phyloP scores from a whole-genome alignment of 495 filamentous ascomycete species.

The Extremus antarcticus region DNA sequence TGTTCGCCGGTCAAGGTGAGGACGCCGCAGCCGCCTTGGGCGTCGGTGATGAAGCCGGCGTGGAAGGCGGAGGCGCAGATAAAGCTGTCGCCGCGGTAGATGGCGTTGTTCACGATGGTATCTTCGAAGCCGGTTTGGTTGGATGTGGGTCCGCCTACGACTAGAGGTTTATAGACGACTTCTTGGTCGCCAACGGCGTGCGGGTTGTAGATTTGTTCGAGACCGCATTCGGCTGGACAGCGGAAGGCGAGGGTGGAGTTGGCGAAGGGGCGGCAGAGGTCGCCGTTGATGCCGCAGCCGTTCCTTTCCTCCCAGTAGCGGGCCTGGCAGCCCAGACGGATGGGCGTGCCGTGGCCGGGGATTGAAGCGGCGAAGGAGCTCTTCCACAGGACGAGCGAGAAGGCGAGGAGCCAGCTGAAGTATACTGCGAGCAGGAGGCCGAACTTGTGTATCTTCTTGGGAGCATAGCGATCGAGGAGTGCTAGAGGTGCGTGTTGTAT shows the following conservation, averaged over 20 bases:
- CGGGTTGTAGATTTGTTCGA: conserved; percentile 27
- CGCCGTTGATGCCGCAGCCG: conserved; percentile 33
- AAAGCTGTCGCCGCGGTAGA: conserved; percentile 36
- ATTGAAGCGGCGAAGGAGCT: conserved; percentile 31
- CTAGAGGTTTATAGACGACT: conserved; percentile 30
- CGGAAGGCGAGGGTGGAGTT: conserved; percentile 31
- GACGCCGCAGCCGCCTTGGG: conserved; percentile 32
- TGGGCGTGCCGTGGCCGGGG: conserved; percentile 29
- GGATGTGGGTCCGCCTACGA: conserved; percentile 31
- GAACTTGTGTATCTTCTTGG: conserved; percentile 29
- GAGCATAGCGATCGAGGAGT: conserved; percentile 30
- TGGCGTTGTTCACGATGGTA: conserved; percentile 14
- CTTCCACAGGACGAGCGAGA: conserved; percentile 29
- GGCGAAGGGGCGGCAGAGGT: conserved; percentile 32
- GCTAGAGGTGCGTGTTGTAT: conserved; percentile 30
- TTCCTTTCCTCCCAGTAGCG: conserved; percentile 45
- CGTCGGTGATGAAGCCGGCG: conserved; percentile 31
- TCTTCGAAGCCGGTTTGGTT: conserved; percentile 16
- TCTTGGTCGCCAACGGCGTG: conserved; percentile 34
- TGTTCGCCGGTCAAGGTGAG: conserved; percentile 30
- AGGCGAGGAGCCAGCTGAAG: conserved; percentile 29
- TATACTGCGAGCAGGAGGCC: conserved; percentile 28
- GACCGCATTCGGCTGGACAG: conserved; percentile 34
- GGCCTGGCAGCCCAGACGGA: conserved; percentile 40
- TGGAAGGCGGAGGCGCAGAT: conserved; percentile 35